Evolutionary conservation across 805 yeast species (phyloP), one percentile per base, ranked within the genome.

Genomic region (Myxozyma lipomycoides): DNA sequence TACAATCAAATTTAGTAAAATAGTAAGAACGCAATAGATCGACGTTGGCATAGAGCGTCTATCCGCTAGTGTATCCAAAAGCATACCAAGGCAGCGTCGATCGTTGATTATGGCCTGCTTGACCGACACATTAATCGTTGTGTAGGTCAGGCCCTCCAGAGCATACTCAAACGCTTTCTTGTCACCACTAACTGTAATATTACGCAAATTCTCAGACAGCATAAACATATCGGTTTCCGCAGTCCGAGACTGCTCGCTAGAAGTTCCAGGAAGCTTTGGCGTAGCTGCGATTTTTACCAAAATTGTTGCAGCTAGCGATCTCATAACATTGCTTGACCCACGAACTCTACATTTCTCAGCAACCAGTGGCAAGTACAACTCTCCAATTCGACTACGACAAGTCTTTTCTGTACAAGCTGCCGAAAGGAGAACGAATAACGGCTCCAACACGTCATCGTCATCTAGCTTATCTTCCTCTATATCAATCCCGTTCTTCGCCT

Each of bases 61-160:
- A 15, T 62, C 58, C 35, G 55, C 46, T 24, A 42, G 19, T 26
- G 49, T 46, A 28, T 44, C 32, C 21, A 55, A 43, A 26, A 64
- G 52, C 5, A 47, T 44, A n/a, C 51, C 57, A 7, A 69, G 42
- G n/a, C 56, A 45, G 15, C 44, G 41, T 10, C 45, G 39, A 37
- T 56, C 55, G 1, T 19, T 36, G n/a, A 52, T 55, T 19, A 62
- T 35, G 7, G 67, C 59, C 25, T 49, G 35, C 42, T 66, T 65
- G 34, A 69, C 72, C 4, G 61, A 40, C 5, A 63, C 49, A 21
- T 66, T 56, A 24, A 62, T 22, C 7, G 70, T 61, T 3, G 73
- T 63, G 47, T 67, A 64, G 2, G 72, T 70, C 18, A 70, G 63
- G 1, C 72, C 73, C 51, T 70, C 74, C 19, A 55, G 41, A n/a